phyloP scores from a whole-genome alignment of 345 rosid genomes.

The Brassica juncea region DNA sequence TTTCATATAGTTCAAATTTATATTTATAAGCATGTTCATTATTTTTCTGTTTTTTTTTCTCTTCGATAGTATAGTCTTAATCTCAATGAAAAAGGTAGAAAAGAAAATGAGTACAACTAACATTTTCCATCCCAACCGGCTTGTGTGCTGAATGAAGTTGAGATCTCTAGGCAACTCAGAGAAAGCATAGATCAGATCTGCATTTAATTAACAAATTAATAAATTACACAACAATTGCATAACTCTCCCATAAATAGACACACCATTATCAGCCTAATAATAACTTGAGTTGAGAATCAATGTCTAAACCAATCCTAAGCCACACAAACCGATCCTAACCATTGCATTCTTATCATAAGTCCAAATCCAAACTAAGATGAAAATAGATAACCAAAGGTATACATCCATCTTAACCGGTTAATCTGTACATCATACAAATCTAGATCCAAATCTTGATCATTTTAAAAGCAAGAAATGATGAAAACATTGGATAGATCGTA shows the following conservation, averaged over 20 bases:
- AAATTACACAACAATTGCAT: neutral
- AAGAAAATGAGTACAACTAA: conserved; percentile 35
- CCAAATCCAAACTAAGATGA: neutral
- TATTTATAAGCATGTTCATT: neutral
- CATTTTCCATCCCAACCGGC: conserved; percentile 91
- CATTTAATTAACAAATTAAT: conserved; percentile 9
- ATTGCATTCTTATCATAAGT: conserved; percentile 13
- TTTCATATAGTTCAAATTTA: neutral
- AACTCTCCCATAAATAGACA: neutral
- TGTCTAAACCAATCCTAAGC: conserved; percentile 1
- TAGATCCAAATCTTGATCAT: neutral
- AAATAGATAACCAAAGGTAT: neutral
- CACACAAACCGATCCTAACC: conserved; percentile 1
- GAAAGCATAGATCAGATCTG: conserved; percentile 92
- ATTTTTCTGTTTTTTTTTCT: neutral
- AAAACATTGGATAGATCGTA: neutral
- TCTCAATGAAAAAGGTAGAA: neutral
- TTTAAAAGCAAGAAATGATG: conserved; percentile 6
- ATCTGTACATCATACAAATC: neutral
- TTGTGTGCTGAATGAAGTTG: conserved; percentile 82
- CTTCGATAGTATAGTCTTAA: neutral
- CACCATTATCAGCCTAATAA: neutral
- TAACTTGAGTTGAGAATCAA: neutral
- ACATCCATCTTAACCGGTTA: conserved; percentile 8
- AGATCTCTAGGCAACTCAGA: conserved; percentile 79